Percentiles rank a stretch among this genome's conserved stretches.
Conservation (phyloP, 306 rosid species). For the Erythrophleum fordii region DNA sequence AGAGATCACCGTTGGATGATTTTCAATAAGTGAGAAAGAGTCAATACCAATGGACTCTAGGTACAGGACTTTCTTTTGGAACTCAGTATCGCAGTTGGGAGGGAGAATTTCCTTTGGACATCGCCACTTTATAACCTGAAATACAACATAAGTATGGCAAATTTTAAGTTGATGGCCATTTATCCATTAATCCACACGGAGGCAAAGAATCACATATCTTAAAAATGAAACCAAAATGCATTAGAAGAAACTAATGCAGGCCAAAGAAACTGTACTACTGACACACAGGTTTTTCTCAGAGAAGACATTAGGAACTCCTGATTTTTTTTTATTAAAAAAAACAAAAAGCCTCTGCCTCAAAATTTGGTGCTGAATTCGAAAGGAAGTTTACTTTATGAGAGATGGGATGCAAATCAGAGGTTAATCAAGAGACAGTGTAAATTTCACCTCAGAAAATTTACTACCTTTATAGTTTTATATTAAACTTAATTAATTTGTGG, state of each 20-base stretch:
- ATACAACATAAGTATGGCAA: slow-evolving; percentile 27
- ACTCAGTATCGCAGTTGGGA: slow-evolving; percentile 43
- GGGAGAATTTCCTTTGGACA: slow-evolving; percentile 50
- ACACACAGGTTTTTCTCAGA: slow-evolving; percentile 17
- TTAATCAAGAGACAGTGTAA: neutral
- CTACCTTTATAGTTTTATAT: slow-evolving; percentile 17
- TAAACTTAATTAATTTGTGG: neutral
- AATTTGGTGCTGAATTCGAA: slow-evolving; percentile 56
- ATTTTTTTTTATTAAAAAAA: no score
- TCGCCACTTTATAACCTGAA: slow-evolving; percentile 58
- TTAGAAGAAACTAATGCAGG: slow-evolving; percentile 22
- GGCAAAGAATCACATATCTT: slow-evolving; percentile 18
- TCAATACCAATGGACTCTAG: slow-evolving; percentile 88
- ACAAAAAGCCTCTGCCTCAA: slow-evolving; percentile 51
- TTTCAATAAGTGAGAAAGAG: slow-evolving; percentile 65
- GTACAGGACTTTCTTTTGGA: slow-evolving; percentile 69
- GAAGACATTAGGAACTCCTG: slow-evolving; percentile 52
- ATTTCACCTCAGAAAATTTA: neutral
- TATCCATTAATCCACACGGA: neutral
- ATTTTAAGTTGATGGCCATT: slow-evolving; percentile 26
- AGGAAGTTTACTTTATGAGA: slow-evolving; percentile 42
- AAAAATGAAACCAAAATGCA: slow-evolving; percentile 2
- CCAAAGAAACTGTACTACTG: neutral
- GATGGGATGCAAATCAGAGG: neutral
- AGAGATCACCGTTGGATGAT: slow-evolving; percentile 68